phyloP scores from a whole-genome alignment of 768 basidiomycete genomes.

The Candolleomyces efflorescens region DNA sequence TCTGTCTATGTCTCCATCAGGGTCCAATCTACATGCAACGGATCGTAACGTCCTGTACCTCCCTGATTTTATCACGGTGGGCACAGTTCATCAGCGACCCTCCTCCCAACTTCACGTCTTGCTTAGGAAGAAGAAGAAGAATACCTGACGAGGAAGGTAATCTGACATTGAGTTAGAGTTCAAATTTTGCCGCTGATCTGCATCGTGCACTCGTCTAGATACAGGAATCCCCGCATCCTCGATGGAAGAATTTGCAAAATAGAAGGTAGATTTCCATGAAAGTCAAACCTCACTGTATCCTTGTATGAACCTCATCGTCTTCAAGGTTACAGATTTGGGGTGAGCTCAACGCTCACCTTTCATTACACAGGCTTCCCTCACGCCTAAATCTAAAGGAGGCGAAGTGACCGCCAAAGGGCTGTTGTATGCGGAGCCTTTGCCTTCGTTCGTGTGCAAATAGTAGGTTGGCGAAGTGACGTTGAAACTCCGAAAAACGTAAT shows the following conservation, averaged over 20 bases:
- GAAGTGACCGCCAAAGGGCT: slow-evolving; percentile 66
- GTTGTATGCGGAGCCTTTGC: slow-evolving; percentile 67
- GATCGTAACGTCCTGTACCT: slow-evolving; percentile 51
- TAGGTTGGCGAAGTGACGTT: slow-evolving; percentile 28
- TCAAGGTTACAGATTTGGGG: slow-evolving; percentile 72
- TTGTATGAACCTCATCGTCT: background rate
- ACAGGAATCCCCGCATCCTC: slow-evolving; percentile 67
- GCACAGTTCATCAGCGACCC: slow-evolving; percentile 7
- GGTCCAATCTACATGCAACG: background rate
- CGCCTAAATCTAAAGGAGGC: slow-evolving; percentile 48
- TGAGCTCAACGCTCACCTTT: slow-evolving; percentile 22
- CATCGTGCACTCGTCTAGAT: slow-evolving; percentile 46
- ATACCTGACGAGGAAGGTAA: slow-evolving; percentile 73
- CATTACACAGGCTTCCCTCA: slow-evolving; percentile 3
- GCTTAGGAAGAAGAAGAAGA: slow-evolving; percentile 62
- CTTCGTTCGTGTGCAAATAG: slow-evolving; percentile 65
- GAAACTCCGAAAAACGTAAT: slow-evolving; percentile 1
- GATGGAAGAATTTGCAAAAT: slow-evolving; percentile 75
- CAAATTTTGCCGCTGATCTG: slow-evolving; percentile 4
- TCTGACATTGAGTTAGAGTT: slow-evolving; percentile 9
- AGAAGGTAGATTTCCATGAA: slow-evolving; percentile 48
- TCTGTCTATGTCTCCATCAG: background rate
- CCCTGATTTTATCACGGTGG: slow-evolving; percentile 66
- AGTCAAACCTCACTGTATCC: slow-evolving; percentile 2
- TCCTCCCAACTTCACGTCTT: background rate